A percentile compares a stretch with the other conserved stretches of the same genome.
Conservation (phyloP, 257 asterid species). For the Gentiana macrophylla region DNA sequence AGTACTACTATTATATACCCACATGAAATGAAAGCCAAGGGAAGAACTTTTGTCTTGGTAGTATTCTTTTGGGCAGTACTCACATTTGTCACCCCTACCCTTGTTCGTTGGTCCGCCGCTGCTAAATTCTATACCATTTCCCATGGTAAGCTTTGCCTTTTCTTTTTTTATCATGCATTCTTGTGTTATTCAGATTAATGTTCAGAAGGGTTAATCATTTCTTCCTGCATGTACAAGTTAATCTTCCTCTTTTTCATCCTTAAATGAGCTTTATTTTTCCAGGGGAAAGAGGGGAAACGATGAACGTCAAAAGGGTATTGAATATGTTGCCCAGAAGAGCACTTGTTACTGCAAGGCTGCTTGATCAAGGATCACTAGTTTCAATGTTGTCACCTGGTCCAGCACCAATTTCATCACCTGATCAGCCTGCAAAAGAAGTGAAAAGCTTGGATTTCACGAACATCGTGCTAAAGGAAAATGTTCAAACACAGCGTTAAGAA, state of each 20-base stretch:
- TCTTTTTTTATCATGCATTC: background rate
- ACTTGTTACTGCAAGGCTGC: constrained; percentile 16
- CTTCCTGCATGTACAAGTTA: background rate
- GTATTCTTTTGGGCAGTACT: constrained; percentile 68
- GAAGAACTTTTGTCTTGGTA: constrained; percentile 47
- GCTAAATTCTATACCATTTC: constrained; percentile 28
- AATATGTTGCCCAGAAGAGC: constrained; percentile 43
- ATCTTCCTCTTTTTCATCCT: background rate
- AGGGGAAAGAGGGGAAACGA: constrained; percentile 21
- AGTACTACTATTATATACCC: background rate
- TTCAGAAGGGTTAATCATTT: background rate
- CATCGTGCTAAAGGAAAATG: too few species aligned
- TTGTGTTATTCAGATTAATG: background rate
- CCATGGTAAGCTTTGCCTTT: constrained; percentile 22
- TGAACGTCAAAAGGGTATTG: too few species aligned
- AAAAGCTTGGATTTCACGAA: too few species aligned
- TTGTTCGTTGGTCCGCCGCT: constrained; percentile 64
- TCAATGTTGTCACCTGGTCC: constrained; percentile 16
- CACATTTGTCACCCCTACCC: constrained; percentile 56
- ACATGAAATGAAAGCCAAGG: constrained; percentile 45
- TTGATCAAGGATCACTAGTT: constrained; percentile 7
- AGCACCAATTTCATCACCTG: constrained; percentile 1
- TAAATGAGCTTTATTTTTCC: constrained; percentile 1
- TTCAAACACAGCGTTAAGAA: too few species aligned
- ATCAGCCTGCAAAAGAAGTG: background rate